Percentiles rank a stretch among this genome's conserved stretches.
Conservation (phyloP, 2,329 filamentous ascomycete species). For the Xylaria sp. region DNA sequence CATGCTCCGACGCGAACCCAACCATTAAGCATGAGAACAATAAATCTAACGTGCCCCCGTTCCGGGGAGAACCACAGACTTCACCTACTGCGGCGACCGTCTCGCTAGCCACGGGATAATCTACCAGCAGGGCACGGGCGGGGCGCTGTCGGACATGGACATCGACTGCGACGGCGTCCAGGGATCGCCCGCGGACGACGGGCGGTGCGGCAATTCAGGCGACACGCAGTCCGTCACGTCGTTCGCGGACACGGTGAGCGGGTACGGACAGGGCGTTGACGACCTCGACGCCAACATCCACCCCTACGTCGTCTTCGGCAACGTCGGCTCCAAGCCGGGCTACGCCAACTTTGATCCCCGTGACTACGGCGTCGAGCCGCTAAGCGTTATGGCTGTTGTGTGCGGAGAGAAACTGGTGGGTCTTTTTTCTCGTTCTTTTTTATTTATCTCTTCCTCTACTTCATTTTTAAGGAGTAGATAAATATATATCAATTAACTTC, state of each 20-base stretch:
- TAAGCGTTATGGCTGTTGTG: slow-evolving; percentile 64
- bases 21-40: too few species aligned
- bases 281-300: slow-evolving; percentile 61
- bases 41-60: too few species aligned
- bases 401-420: slow-evolving; percentile 59
- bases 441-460: slow-evolving; percentile 2
- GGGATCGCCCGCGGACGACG: slow-evolving; percentile 53
- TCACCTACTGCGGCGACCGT: slow-evolving; percentile 58
- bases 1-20: too few species aligned
- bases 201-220: slow-evolving; percentile 57
- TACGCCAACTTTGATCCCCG: slow-evolving; percentile 53
- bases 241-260: slow-evolving; percentile 53
- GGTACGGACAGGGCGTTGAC: slow-evolving; percentile 48
- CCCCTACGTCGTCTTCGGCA: slow-evolving; percentile 63
- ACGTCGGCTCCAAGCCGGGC: slow-evolving; percentile 50
- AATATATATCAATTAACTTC: not conserved
- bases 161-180: slow-evolving; percentile 68
- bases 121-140: slow-evolving; percentile 56
- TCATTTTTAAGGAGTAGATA: not conserved
- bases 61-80: slow-evolving; percentile 18
- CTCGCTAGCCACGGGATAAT: slow-evolving; percentile 51
- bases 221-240: slow-evolving; percentile 58
- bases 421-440: slow-evolving; percentile 5
- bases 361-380: slow-evolving; percentile 55
- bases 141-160: slow-evolving; percentile 65